phyloP scores from a whole-genome alignment of 495 filamentous ascomycete genomes.

The Aspergillus ellipticus region DNA sequence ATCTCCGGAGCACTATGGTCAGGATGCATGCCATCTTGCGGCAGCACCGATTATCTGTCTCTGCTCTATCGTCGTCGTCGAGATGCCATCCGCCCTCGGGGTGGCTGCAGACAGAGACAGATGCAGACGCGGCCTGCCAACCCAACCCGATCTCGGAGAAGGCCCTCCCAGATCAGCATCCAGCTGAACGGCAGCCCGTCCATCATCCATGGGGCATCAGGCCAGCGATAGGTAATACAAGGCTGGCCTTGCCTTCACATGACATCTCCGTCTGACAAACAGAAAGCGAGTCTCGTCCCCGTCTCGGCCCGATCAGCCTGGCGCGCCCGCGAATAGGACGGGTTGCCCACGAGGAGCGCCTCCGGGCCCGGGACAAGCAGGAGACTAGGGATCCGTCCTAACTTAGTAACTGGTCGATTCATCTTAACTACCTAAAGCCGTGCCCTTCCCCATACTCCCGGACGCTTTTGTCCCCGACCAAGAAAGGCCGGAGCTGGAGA shows the following conservation, averaged over 20 bases:
- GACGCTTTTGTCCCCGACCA: neutral
- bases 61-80: too few species aligned
- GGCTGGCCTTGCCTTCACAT: conserved; percentile 1
- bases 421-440: conserved; percentile 1
- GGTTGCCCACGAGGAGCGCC: neutral
- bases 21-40: neutral
- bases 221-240: neutral
- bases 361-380: neutral
- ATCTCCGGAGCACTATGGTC: neutral
- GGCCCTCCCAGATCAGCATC: neutral
- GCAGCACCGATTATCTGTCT: too few species aligned
- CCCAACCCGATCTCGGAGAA: conserved; percentile 5
- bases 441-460: neutral
- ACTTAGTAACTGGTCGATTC: neutral
- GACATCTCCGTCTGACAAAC: conserved; percentile 6
- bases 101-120: neutral
- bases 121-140: neutral
- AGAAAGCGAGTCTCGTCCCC: neutral
- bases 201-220: too few species aligned
- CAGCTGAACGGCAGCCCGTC: neutral
- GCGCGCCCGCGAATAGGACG: conserved; percentile 3
- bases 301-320: conserved; percentile 3
- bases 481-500: neutral
- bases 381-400: neutral
- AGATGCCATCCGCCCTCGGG: neutral